These are phyloP conservation scores for Clitopilus hobsonii DNA, from an alignment of 768 basidiomycete species.

Conservation along the genomic window DNA sequence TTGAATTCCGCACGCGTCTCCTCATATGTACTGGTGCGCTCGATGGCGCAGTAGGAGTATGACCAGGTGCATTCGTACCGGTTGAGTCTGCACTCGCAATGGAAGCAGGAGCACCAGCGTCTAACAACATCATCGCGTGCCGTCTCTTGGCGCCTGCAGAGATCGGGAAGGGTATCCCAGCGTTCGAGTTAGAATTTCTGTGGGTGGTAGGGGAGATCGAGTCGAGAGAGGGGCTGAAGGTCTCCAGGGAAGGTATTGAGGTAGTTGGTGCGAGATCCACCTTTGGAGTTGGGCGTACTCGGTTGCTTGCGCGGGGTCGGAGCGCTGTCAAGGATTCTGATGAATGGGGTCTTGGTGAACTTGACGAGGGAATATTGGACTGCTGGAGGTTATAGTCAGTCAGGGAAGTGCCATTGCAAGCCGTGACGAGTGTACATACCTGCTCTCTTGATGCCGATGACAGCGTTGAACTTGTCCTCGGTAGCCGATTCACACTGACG, in stretches of 20 bases:
- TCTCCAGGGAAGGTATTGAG: slow-evolving; percentile 1
- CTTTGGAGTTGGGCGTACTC: slow-evolving; percentile 7
- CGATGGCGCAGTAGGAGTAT: slow-evolving; percentile 13
- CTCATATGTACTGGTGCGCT: slow-evolving; percentile 53
- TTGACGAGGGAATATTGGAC: background rate
- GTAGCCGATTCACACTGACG: slow-evolving; percentile 13
- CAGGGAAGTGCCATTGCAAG: background rate
- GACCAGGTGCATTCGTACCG: slow-evolving; percentile 21
- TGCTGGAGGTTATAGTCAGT: background rate
- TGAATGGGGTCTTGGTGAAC: slow-evolving; percentile 8
- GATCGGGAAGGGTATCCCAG: slow-evolving; percentile 37
- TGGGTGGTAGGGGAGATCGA: slow-evolving; percentile 17
- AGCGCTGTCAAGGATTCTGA: slow-evolving; percentile 28
- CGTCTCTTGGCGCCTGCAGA: slow-evolving; percentile 66
- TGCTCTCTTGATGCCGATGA: background rate
- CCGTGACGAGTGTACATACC: background rate
- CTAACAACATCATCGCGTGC: slow-evolving; percentile 76
- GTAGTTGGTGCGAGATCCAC: slow-evolving; percentile 19
- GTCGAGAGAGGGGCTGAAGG: slow-evolving; percentile 6
- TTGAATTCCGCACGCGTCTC: slow-evolving; percentile 27
- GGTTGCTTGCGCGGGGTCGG: slow-evolving; percentile 23
- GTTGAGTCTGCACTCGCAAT: slow-evolving; percentile 9
- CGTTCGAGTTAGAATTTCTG: slow-evolving; percentile 30
- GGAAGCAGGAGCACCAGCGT: slow-evolving; percentile 38
- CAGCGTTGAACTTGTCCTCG: slow-evolving; percentile 10